Evolutionary conservation across 139 green algal species (phyloP).

Genomic region (Coccomyxa sp.): DNA sequence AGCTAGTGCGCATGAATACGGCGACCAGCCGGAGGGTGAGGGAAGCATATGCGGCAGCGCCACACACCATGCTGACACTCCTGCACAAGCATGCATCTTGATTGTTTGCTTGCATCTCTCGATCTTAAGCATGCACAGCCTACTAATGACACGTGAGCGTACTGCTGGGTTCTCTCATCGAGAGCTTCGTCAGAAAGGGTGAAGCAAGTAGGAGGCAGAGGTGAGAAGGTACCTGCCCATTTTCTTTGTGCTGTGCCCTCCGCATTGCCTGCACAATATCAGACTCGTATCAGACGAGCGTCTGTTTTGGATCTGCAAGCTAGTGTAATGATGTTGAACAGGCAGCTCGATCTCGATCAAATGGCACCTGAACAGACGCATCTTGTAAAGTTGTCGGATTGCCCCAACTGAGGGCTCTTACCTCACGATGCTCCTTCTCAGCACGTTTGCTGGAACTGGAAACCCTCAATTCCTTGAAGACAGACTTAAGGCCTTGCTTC

Average conservation of each 20-base stretch:
- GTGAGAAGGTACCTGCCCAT: background rate
- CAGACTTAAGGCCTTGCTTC: background rate
- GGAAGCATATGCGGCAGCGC: constrained; percentile 44
- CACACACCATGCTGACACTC: constrained; percentile 32
- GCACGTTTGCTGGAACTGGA: constrained; percentile 37
- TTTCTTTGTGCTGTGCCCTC: background rate
- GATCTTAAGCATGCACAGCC: constrained; percentile 12
- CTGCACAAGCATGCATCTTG: constrained; percentile 7
- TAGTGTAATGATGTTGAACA: background rate
- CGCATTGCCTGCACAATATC: background rate
- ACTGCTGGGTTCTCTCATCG: background rate
- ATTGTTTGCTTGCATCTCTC: constrained; percentile 27
- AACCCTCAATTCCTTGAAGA: constrained; percentile 31
- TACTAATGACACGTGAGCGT: background rate
- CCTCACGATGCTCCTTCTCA: constrained; percentile 20
- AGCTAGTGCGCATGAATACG: no score
- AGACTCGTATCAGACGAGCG: background rate
- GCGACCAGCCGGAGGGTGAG: background rate
- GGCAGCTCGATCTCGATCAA: no score
- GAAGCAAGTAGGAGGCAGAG: background rate
- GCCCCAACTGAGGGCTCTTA: background rate
- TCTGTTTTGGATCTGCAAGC: background rate
- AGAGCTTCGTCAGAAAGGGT: background rate
- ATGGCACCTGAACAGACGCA: no score
- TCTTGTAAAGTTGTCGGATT: no score